A percentile compares a stretch with the other conserved stretches of the same genome.
phyloP scores from a whole-genome alignment of 495 filamentous ascomycete species.

The Coniosporium apollinis region DNA sequence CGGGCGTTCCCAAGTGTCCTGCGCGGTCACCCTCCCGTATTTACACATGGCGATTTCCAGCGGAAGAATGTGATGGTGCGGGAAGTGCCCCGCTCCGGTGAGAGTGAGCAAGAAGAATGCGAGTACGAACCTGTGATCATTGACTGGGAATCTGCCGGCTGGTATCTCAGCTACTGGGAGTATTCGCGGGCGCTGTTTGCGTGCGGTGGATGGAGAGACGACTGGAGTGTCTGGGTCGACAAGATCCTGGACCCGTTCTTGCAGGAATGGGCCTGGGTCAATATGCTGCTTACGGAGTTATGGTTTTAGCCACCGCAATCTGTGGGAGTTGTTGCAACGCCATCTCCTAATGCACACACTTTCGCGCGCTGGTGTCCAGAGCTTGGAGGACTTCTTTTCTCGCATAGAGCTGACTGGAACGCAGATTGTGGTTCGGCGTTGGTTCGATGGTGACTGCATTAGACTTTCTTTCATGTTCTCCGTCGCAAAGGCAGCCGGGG shows the following conservation, averaged over 20 bases:
- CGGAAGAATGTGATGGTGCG: slow-evolving; percentile 22
- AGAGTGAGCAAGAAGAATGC: too few relatives aligned
- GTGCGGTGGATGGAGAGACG: slow-evolving; percentile 21
- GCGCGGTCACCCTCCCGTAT: slow-evolving; percentile 8
- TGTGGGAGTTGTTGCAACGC: too few relatives aligned
- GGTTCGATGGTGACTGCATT: too few relatives aligned
- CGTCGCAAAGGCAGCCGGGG: too few relatives aligned
- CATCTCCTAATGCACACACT: too few relatives aligned
- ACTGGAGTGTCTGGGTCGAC: slow-evolving; percentile 23
- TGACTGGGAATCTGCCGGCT: slow-evolving; percentile 23
- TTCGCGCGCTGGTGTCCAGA: too few relatives aligned
- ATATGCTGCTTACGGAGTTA: slow-evolving; percentile 12
- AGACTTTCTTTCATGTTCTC: too few relatives aligned
- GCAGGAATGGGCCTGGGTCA: slow-evolving; percentile 12
- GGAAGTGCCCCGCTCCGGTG: slow-evolving; percentile 3
- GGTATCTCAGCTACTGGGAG: slow-evolving; percentile 25
- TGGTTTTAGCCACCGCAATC: too few relatives aligned
- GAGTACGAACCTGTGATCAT: slow-evolving; percentile 14
- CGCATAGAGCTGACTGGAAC: too few relatives aligned
- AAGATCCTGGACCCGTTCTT: slow-evolving; percentile 16
- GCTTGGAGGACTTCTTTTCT: too few relatives aligned
- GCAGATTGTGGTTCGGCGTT: too few relatives aligned
- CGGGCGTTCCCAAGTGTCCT: slow-evolving; percentile 8
- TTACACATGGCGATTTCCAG: slow-evolving; percentile 16
- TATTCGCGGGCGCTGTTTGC: slow-evolving; percentile 18